Conservation (phyloP, 2,329 filamentous ascomycete genomes). For the Esteya vermicola region DNA sequence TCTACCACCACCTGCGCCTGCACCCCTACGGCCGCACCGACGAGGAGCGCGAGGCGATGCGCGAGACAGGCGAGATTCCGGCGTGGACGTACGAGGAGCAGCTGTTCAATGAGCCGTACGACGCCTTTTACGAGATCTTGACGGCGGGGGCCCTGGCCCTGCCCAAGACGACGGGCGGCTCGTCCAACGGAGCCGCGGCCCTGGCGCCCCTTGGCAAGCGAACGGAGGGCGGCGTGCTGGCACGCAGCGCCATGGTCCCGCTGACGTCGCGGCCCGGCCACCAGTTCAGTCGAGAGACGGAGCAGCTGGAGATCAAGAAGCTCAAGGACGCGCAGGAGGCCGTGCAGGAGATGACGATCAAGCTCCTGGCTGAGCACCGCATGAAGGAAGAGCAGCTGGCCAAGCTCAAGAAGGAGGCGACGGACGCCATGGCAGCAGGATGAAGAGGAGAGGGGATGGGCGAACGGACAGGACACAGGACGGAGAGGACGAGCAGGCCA, state of each 20-base stretch:
- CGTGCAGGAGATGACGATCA: slow-evolving; percentile 45
- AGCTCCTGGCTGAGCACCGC: slow-evolving; percentile 45
- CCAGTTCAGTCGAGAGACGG: slow-evolving; percentile 61
- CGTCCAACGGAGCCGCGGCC: slow-evolving; percentile 23
- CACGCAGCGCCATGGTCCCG: slow-evolving; percentile 64
- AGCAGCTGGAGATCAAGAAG: slow-evolving; percentile 46
- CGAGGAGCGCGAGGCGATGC: slow-evolving; percentile 49
- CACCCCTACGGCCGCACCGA: slow-evolving; percentile 82
- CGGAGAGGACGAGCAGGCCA: background rate
- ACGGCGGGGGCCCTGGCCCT: slow-evolving; percentile 53
- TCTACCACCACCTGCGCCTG: slow-evolving; percentile 83
- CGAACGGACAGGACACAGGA: background rate
- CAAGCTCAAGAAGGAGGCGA: slow-evolving; percentile 39
- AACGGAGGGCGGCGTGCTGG: slow-evolving; percentile 38
- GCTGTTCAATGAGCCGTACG: slow-evolving; percentile 92
- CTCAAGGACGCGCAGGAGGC: slow-evolving; percentile 49
- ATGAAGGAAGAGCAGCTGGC: slow-evolving; percentile 48
- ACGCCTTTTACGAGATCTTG: slow-evolving; percentile 77
- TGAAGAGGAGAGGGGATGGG: slow-evolving; percentile 4
- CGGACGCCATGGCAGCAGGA: slow-evolving; percentile 8
- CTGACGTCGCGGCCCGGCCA: slow-evolving; percentile 49
- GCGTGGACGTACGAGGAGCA: slow-evolving; percentile 86
- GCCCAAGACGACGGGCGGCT: slow-evolving; percentile 26
- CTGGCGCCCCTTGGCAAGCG: slow-evolving; percentile 17
- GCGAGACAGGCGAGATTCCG: slow-evolving; percentile 47